Evolutionary conservation across 441 rosid species (phyloP), one percentile per base, ranked within the genome.

Genomic region (Sinapis alba): DNA sequence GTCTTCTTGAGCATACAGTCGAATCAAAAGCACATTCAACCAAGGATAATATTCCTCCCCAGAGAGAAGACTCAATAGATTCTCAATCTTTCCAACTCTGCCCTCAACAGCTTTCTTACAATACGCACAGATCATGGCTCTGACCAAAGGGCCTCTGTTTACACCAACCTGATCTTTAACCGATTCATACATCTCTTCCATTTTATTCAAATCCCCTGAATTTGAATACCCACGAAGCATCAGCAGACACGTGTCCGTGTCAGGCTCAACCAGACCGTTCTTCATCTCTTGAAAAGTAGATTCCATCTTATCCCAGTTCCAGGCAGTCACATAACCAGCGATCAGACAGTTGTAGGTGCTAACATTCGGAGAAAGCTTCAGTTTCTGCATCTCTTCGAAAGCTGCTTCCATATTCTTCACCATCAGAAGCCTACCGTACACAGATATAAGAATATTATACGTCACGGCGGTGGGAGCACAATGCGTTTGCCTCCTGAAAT

Each of bases 221-320:
- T 84, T 81, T 63, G 98, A 96, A 85, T 89, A 90, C 45, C 93
- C 98, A 28, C 96, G 87, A 60, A 92, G 89, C 97, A 94, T 82
- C 73, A 90, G 86, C 81, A 83, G 72, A 82, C 88, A 80, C 11
- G 97, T 92, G 16, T 69, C 74, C 0, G 71, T 75, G 81, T 86
- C 80, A 43, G 98, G 94, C 81, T 79, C 72, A 51, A 87, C 78
- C 0, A 58, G 62, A 53, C 84, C 79, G 1, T 27, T 82, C 81
- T 86, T 75, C 97, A 94, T 82, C 66, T 61, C 76, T 62, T 32
- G 77, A 72, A 84, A 94, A 43, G 80, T 80, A 71, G 66, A 72
- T 80, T 92, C 97, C 97, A 94, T 86, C 34, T 75, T 59, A 68
- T 82, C 90, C 97, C 97, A 94, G 84, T 82, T 89, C 96, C 94